Base-by-base conservation (phyloP, 352 stramenopile genomes). In the Nothophytophthora sp. region DNA sequence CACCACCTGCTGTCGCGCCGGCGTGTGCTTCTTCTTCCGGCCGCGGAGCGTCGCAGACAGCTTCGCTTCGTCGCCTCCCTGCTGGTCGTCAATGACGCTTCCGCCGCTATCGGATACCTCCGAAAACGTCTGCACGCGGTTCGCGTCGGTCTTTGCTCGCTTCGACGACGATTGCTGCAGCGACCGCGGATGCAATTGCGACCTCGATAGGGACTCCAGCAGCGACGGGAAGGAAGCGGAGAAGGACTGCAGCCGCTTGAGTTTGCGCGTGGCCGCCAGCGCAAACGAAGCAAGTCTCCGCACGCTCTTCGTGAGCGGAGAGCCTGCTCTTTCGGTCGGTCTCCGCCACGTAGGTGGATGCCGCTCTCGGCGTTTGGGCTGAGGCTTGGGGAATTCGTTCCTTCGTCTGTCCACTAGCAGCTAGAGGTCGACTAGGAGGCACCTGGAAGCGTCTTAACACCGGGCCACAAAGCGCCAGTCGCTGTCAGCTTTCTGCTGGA, bases 1-100 rank as follows among this genome's bases (percentile, higher is more conserved):
- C 60, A 67, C 49, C 39, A 55, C 51, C 36, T 57, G 50, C 28
- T 16, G 41, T 39, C 40, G 32, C 20, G 27, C 49, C 63, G 47
- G 42, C 34, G 35, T 50, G 34, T 54, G 51, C 18, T 70, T 61
- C 22, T 71, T 70, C 28, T 57, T 74, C 13, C 66, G 52, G 6
- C 55, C 66, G 47, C 63, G 55, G 37, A 75, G 59, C 28, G 55
- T 61, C 13, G 41, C 27, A 15, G 45, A 22, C 16, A 32, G 37
- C 36, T 46, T 44, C 19, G 34, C 8, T 41, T 50, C 7, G 43
- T 38, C 42, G 34, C 22, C 20, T 36, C 23, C 5, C 36, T 22
- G 22, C 37, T 50, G 25, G 27, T 30, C 44, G 49, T 15, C 45
- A 44, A 53, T 28, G 27, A 42, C 54, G 34, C 55, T 54, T 27